These are phyloP conservation scores for Mycena metata DNA, from an alignment of 768 basidiomycete species.

Conservation along the genomic window DNA sequence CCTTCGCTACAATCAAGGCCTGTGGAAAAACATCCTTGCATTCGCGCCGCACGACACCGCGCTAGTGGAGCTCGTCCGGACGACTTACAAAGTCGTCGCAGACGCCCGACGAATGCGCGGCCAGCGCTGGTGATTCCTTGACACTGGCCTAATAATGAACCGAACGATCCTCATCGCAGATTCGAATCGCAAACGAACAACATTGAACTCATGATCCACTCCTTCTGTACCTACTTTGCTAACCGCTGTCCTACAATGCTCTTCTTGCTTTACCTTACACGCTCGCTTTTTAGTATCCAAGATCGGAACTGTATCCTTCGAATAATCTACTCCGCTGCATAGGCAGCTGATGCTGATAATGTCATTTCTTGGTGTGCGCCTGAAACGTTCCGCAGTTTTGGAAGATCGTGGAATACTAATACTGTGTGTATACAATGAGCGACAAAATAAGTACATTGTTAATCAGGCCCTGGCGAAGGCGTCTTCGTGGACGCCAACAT, in stretches of 20 bases:
- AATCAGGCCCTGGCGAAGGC: slow-evolving; percentile 25
- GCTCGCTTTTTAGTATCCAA: slow-evolving; percentile 19
- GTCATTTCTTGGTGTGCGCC: slow-evolving; percentile 12
- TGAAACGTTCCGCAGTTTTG: no score
- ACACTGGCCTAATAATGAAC: slow-evolving; percentile 12
- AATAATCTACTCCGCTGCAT: slow-evolving; percentile 28
- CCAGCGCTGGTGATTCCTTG: slow-evolving; percentile 31
- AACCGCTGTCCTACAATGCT: slow-evolving; percentile 7
- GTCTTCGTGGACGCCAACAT: slow-evolving; percentile 32
- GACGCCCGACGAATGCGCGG: slow-evolving; percentile 65
- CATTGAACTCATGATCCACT: slow-evolving; percentile 16
- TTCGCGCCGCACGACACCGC: slow-evolving; percentile 62
- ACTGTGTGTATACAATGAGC: background rate
- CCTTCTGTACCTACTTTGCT: slow-evolving; percentile 27
- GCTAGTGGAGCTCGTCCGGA: slow-evolving; percentile 64
- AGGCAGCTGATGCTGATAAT: slow-evolving; percentile 28
- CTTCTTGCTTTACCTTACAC: slow-evolving; percentile 22
- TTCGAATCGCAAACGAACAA: slow-evolving; percentile 26
- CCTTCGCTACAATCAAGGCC: slow-evolving; percentile 64
- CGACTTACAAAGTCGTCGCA: slow-evolving; percentile 81
- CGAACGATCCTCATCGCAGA: slow-evolving; percentile 10
- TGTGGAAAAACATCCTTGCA: slow-evolving; percentile 75
- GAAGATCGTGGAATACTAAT: background rate
- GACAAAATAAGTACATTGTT: slow-evolving; percentile 1
- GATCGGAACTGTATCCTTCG: slow-evolving; percentile 9